Evolutionary conservation across 2,329 filamentous ascomycete genomes (phyloP).

Genomic region (Neopestalotiopsis sp.): DNA sequence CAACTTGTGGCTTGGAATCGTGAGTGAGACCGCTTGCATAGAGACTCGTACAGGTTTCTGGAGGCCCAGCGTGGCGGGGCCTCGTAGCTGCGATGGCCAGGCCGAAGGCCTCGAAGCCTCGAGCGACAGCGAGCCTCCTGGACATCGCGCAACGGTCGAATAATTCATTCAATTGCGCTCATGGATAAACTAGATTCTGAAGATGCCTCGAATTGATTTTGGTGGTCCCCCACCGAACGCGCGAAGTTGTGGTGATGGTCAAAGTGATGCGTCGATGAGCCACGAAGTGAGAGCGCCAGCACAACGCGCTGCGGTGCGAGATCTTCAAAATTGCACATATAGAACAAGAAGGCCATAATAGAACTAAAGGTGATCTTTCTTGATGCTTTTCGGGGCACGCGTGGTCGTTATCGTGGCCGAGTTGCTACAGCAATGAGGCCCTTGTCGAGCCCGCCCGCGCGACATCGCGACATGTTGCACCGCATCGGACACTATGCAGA

Average conservation of each 20-base stretch:
- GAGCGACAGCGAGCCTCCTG: background rate
- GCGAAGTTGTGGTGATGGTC: background rate
- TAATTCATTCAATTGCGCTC: background rate
- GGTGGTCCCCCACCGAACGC: background rate
- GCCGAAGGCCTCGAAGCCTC: background rate
- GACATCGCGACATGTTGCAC: no score
- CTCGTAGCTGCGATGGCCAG: background rate
- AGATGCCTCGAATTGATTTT: background rate
- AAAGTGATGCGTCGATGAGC: background rate
- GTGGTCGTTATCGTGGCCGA: no score
- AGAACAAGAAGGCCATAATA: background rate
- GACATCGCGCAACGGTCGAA: background rate
- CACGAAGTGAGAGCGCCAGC: background rate
- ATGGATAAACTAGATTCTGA: background rate
- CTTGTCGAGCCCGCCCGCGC: no score
- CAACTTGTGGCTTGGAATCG: no score
- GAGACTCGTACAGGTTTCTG: no score
- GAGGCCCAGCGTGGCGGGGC: background rate
- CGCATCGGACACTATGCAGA: no score
- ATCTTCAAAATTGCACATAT: background rate
- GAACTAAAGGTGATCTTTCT: background rate
- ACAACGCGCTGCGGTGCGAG: background rate
- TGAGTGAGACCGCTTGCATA: no score
- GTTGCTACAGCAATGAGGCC: no score
- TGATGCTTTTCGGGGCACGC: background rate